A percentile compares a stretch with the other conserved stretches of the same genome.
phyloP scores from a whole-genome alignment of 1,284 basidiomycete genomes.

The Moesziomyces sp. region DNA sequence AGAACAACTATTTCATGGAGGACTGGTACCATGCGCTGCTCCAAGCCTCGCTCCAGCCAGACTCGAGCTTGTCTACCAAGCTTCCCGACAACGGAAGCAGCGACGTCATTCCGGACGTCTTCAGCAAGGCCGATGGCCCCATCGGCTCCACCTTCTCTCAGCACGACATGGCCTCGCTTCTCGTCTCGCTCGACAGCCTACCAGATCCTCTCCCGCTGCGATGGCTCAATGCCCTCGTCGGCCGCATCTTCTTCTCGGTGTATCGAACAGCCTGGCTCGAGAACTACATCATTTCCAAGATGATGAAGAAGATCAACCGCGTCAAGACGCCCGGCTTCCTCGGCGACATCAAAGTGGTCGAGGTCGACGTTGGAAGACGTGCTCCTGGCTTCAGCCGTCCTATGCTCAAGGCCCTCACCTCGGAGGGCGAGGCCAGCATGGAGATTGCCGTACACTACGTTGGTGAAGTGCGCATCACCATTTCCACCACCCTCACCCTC shows the following conservation, averaged over 20 bases:
- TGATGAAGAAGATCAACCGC: constrained; percentile 93
- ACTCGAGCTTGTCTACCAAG: constrained; percentile 17
- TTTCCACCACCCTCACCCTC: constrained; percentile 87
- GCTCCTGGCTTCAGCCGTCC: constrained; percentile 79
- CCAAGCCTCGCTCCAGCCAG: constrained; percentile 75
- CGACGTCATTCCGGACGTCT: constrained; percentile 12
- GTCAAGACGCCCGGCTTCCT: constrained; percentile 89
- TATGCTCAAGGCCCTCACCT: constrained; percentile 94
- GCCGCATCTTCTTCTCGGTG: constrained; percentile 89
- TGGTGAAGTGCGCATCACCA: constrained; percentile 86
- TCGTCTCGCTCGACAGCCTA: constrained; percentile 85
- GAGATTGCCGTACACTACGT: constrained; percentile 85
- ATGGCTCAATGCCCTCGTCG: constrained; percentile 94
- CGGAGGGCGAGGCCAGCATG: constrained; percentile 88
- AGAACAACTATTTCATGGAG: constrained; percentile 70
- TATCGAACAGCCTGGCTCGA: constrained; percentile 86
- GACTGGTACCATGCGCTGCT: constrained; percentile 93
- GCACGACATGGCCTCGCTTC: constrained; percentile 83
- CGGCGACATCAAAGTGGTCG: constrained; percentile 83
- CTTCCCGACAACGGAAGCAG: constrained; percentile 16
- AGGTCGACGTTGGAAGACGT: constrained; percentile 86
- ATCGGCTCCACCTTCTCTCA: constrained; percentile 76
- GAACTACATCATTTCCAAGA: constrained; percentile 81
- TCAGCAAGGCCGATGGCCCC: constrained; percentile 64
- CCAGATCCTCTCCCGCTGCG: constrained; percentile 95